These are phyloP conservation scores for Teunomyces tritomae DNA, from an alignment of 805 yeast species.

Conservation along the genomic window DNA sequence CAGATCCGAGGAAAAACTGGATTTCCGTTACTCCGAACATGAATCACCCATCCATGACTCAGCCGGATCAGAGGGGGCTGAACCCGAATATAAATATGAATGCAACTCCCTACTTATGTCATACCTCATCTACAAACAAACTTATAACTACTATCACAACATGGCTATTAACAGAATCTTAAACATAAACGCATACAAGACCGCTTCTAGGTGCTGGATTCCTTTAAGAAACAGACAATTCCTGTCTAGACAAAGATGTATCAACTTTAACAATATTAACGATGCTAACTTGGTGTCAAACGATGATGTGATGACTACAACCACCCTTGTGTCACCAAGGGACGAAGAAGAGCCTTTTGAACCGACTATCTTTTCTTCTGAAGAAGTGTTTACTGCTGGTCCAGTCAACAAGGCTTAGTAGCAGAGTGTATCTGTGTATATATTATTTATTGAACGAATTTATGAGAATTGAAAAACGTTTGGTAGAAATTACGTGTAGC, in stretches of 20 bases:
- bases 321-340: conserved; percentile 12
- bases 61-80: not conserved
- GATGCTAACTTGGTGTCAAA: conserved; percentile 33
- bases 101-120: not conserved
- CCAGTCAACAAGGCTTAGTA: conserved; percentile 33
- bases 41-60: conserved; percentile 2
- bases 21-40: conserved; percentile 2
- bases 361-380: conserved; percentile 40
- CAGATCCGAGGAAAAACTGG: not conserved
- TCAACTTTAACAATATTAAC: conserved; percentile 32
- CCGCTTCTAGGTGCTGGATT: conserved; percentile 45
- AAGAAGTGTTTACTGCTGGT: conserved; percentile 43
- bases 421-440: not conserved
- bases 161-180: conserved; percentile 2
- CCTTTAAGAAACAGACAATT: conserved; percentile 33
- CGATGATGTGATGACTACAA: conserved; percentile 27
- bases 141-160: not conserved
- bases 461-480: not conserved
- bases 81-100: not conserved
- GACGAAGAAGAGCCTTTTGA: conserved; percentile 27
- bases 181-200: conserved; percentile 24
- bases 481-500: too few species aligned
- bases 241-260: conserved; percentile 34
- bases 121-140: not conserved
- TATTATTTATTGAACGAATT: not conserved